Evolutionary conservation across 257 asterid species (phyloP).

Genomic region (Solanum neorickii): DNA sequence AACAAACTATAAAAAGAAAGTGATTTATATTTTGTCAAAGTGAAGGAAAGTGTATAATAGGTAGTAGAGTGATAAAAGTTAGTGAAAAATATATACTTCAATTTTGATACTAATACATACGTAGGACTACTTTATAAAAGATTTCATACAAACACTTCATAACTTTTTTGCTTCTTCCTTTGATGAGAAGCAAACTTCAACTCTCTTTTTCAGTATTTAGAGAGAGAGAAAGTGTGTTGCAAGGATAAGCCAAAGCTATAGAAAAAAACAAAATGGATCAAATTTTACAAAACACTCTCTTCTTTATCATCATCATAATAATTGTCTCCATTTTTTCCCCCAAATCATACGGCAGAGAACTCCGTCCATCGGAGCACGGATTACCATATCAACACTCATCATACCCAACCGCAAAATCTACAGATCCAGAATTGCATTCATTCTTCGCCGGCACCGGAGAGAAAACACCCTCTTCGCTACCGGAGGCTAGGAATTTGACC

Average conservation of each 20-base stretch:
- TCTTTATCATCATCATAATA: background rate
- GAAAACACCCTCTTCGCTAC: slow-evolving; percentile 27
- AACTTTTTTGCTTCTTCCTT: background rate
- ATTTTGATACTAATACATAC: background rate
- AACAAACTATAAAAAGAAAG: too few relatives aligned
- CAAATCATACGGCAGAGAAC: slow-evolving; percentile 17
- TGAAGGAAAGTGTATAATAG: background rate
- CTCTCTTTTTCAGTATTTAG: background rate
- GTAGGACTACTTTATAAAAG: background rate
- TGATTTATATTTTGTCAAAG: too few relatives aligned
- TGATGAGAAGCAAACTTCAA: background rate
- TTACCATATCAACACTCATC: slow-evolving; percentile 15
- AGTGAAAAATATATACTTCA: background rate
- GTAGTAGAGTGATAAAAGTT: background rate
- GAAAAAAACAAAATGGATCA: background rate
- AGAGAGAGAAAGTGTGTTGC: background rate
- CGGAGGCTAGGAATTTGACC: slow-evolving; percentile 56
- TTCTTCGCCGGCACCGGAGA: slow-evolving; percentile 33
- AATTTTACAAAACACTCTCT: background rate
- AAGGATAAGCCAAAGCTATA: background rate
- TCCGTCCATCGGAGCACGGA: slow-evolving; percentile 53
- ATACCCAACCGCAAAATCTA: background rate
- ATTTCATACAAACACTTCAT: background rate
- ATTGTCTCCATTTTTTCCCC: background rate
- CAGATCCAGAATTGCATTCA: slow-evolving; percentile 10